Percentiles rank a stretch among this genome's conserved stretches.
Evolutionary conservation across 2,329 filamentous ascomycete genomes (phyloP).

Genomic region (Metarhizium rileyi): DNA sequence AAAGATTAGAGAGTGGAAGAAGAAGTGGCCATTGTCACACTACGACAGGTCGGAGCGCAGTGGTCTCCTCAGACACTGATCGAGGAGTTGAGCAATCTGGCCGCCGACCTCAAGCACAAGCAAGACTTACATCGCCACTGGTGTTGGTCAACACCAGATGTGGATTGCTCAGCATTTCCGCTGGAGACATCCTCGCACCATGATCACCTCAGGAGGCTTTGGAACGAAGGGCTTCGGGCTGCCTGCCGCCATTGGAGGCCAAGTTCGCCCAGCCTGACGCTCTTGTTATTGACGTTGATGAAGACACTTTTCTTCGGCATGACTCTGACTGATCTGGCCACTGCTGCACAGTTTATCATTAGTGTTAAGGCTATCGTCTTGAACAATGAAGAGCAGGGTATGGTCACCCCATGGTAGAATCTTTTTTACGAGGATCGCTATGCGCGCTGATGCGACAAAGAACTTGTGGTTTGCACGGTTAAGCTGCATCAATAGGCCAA

Average conservation of each 20-base stretch:
- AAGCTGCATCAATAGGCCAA: background rate
- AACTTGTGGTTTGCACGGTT: constrained; percentile 40
- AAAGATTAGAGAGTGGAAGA: constrained; percentile 86
- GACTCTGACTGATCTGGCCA: constrained; percentile 92
- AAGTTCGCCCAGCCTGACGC: constrained; percentile 73
- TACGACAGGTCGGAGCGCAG: constrained; percentile 71
- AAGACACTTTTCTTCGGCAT: constrained; percentile 98
- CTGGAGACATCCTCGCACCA: constrained; percentile 82
- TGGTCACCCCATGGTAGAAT: constrained; percentile 98
- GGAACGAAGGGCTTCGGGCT: constrained; percentile 86
- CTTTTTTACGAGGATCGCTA: constrained; percentile 94
- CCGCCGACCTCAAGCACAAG: constrained; percentile 66
- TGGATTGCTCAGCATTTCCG: constrained; percentile 96
- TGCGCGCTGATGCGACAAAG: constrained; percentile 64
- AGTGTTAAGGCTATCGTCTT: constrained; percentile 89
- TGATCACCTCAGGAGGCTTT: constrained; percentile 94
- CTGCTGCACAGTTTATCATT: constrained; percentile 91
- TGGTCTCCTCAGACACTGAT: constrained; percentile 78
- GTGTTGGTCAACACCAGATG: constrained; percentile 98
- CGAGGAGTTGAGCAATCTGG: constrained; percentile 79
- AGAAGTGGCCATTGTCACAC: constrained; percentile 72
- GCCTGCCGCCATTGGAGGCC: constrained; percentile 86
- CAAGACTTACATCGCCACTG: constrained; percentile 79
- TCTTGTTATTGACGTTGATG: constrained; percentile 91
- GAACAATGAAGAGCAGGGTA: constrained; percentile 96